Evolutionary conservation across 805 yeast genomes (phyloP), one percentile per base, ranked within the genome.

Genomic region (Myxozyma mucilagina): DNA sequence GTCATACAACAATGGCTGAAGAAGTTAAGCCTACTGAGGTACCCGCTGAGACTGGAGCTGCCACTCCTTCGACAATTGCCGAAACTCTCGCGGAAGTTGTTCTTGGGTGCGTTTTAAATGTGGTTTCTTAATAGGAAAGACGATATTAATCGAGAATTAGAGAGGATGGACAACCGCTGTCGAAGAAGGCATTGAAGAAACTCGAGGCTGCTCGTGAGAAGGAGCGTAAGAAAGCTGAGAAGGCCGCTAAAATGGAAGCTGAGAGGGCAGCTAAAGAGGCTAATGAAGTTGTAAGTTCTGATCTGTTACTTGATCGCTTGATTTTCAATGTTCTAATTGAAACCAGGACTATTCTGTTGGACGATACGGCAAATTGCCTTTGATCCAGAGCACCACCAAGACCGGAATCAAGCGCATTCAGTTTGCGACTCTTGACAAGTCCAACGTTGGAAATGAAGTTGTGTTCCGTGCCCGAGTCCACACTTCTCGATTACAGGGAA

Each of bases 141-240:
- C 2, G 29, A 16, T 34, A 6, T 43, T 49, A 35, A 49, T 43
- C 16, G 42, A 18, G 16, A 13, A 35, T 29, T 7, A 87, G 87
- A 11, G 84, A 83, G 67, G 93, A 88, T 72, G 97, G 97, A 47
- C 85, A 82, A 76, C 97, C 97, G 32, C 78, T 90, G 69, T 87
- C 96, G 60, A 94, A 94, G 78, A 94, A 92, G 74, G 99, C 97
- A 1, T 79, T 94, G 71, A 94, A 94, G 82, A 94, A 94, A 79
- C 82, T 94, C 65, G 94, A 89, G 75, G 93, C 93, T 73, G 97
- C 90, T 76, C 85, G 83, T 73, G 97, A 92, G 77, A 93, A 93
- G 80, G 96, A 87, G 68, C 85, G 82, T 72, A 93, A 92, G 82
- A 92, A 92, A 80, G 94, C 90, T 43, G 97, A 90, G 75, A 87